These are phyloP conservation scores for Tolypocladium pustulatum DNA, from an alignment of 2,329 filamentous ascomycete species.

Conservation along the genomic window DNA sequence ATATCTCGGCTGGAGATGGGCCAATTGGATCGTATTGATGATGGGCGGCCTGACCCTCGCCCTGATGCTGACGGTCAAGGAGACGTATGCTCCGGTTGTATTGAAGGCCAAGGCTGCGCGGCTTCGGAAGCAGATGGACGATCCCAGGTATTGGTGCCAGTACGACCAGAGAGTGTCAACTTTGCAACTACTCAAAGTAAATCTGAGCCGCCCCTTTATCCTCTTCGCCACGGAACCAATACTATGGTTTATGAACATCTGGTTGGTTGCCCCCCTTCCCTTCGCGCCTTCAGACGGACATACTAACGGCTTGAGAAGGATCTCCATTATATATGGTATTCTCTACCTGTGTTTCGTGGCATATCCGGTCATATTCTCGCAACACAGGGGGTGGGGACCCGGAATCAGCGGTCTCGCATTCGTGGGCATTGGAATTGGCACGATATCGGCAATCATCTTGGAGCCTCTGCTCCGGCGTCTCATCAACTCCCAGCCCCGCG, in stretches of 20 bases:
- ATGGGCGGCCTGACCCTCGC: conserved; percentile 51
- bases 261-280: conserved; percentile 32
- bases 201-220: conserved; percentile 66
- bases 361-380: conserved; percentile 74
- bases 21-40: conserved; percentile 72
- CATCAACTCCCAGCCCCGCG: conserved; percentile 65
- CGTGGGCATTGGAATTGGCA: conserved; percentile 56
- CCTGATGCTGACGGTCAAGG: conserved; percentile 50
- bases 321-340: conserved; percentile 77
- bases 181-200: conserved; percentile 58
- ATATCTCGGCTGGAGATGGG: conserved; percentile 80
- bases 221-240: conserved; percentile 78
- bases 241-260: conserved; percentile 55
- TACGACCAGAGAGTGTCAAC: conserved; percentile 65
- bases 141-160: conserved; percentile 65
- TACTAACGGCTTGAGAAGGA: conserved; percentile 30
- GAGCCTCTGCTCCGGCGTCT: conserved; percentile 67
- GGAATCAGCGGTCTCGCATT: conserved; percentile 70
- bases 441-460: conserved; percentile 46
- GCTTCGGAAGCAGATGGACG: conserved; percentile 56
- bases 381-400: conserved; percentile 65
- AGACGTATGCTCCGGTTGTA: conserved; percentile 68
- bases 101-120: conserved; percentile 55
- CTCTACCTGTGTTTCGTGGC: conserved; percentile 86
- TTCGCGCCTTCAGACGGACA: neutral